Evolutionary conservation across 2,329 filamentous ascomycete species (phyloP), one percentile per base, ranked within the genome.

Genomic region (Rhexocercosporidium sp.): DNA sequence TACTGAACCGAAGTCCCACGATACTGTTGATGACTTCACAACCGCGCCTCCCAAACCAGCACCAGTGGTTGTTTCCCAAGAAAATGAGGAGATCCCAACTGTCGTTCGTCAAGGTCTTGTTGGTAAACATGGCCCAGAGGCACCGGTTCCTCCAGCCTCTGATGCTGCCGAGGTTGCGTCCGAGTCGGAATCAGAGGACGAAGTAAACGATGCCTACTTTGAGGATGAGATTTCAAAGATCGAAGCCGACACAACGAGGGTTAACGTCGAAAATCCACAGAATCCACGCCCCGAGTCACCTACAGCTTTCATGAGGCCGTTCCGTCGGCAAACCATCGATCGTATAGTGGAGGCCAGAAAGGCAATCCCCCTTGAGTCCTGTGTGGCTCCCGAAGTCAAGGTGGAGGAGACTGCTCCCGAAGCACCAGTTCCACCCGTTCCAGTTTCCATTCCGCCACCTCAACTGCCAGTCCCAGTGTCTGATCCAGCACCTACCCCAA

Each of bases 161-260:
- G 65, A 72, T 51, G 65, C 67, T 6, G 64, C 70, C 49, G 74
- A 72, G 20, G 68, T 70, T 29, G 62, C 53, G 27, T 75, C 74
- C 1, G 73, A 76, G 61, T 72, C 73, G 11, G 76, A 77, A 62
- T 76, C 74, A 27, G 75, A 59, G 8, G 74, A 77, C 59, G 76
- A 77, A n/a, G 66, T 77, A 27, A 72, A 73, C 41, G 75, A 77
- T 62, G 68, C 72, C 34, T 77, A 76, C 59, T 77, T 77, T 22
- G 76, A 75, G 59, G 69, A 73, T 29, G 76, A 77, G 57, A 74
- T 77, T 44, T 68, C 72, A 11, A 72, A 71, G 44, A 61, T 74
- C 16, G 66, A 74, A 47, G 66, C 66, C n/a, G 39, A 75, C 53
- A 70, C 76, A 49, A 62, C 65, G 7, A 44, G 69, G 60, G 56